Conservation (phyloP, 148 eudicot genomes). For the Fagopyrum homotropicum region DNA sequence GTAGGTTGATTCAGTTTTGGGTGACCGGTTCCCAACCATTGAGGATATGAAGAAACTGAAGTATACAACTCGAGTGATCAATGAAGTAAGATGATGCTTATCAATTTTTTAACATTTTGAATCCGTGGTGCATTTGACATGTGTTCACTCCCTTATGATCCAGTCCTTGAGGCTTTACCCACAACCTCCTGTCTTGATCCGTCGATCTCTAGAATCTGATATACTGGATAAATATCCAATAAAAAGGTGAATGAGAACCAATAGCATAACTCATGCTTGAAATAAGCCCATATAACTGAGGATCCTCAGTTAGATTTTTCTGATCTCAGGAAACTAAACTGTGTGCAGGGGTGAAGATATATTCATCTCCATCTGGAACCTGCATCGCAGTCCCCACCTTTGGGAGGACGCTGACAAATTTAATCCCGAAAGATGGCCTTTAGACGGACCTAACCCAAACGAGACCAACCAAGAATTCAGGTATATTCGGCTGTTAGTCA, state of each 20-base stretch:
- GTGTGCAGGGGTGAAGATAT: constrained; percentile 76
- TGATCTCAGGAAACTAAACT: too few relatives aligned
- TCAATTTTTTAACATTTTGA: not conserved
- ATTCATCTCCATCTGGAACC: constrained; percentile 92
- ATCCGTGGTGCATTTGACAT: not conserved
- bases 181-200: constrained; percentile 94
- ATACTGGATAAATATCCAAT: constrained; percentile 83
- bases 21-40: constrained; percentile 81
- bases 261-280: not conserved
- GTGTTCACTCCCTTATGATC: constrained; percentile 11
- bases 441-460: constrained; percentile 91
- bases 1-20: constrained; percentile 91
- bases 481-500: constrained; percentile 24
- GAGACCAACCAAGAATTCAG: constrained; percentile 93
- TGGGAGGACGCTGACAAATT: constrained; percentile 94
- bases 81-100: constrained; percentile 56
- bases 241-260: constrained; percentile 38
- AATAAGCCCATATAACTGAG: not conserved
- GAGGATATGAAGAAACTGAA: constrained; percentile 95
- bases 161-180: constrained; percentile 98
- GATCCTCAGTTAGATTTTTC: too few relatives aligned
- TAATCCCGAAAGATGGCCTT: constrained; percentile 96
- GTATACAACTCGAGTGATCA: constrained; percentile 86
- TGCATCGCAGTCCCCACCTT: constrained; percentile 71
- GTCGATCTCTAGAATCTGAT: constrained; percentile 82